phyloP scores from a whole-genome alignment of 345 rosid genomes.

The Boechera retrofracta region DNA sequence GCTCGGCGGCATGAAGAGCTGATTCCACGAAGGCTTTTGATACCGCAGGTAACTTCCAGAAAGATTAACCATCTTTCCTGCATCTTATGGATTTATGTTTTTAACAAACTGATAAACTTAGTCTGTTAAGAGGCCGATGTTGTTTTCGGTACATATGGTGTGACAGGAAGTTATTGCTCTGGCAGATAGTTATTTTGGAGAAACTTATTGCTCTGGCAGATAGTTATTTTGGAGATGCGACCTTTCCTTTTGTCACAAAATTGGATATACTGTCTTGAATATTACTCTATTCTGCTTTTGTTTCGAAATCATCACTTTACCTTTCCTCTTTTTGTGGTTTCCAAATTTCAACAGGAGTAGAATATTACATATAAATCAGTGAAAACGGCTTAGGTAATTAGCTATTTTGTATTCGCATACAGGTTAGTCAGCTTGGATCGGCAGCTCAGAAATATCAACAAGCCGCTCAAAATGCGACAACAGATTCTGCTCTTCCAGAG shows the following conservation, averaged over 20 bases:
- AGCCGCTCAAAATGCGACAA: constrained; percentile 80
- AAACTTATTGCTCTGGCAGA: background rate
- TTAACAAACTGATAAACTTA: background rate
- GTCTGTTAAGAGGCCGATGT: constrained; percentile 3
- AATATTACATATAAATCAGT: background rate
- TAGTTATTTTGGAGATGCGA: background rate
- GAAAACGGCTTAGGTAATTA: background rate
- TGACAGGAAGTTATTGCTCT: constrained; percentile 3
- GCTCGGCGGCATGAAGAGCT: constrained; percentile 99
- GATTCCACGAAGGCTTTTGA: constrained; percentile 85
- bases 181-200: background rate
- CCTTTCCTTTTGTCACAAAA: background rate
- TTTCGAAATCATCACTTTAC: background rate
- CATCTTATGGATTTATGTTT: background rate
- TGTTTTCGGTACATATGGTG: background rate
- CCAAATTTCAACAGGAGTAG: background rate
- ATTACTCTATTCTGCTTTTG: background rate
- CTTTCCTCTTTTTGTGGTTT: background rate
- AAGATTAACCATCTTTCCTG: constrained; percentile 6
- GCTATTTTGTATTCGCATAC: constrained; percentile 22
- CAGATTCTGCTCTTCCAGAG: constrained; percentile 78
- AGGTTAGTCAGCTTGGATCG: constrained; percentile 91
- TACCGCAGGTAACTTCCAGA: constrained; percentile 78
- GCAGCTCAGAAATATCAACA: constrained; percentile 95
- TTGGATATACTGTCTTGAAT: background rate